phyloP scores from a whole-genome alignment of 345 rosid species.

The Erodium maritimum region DNA sequence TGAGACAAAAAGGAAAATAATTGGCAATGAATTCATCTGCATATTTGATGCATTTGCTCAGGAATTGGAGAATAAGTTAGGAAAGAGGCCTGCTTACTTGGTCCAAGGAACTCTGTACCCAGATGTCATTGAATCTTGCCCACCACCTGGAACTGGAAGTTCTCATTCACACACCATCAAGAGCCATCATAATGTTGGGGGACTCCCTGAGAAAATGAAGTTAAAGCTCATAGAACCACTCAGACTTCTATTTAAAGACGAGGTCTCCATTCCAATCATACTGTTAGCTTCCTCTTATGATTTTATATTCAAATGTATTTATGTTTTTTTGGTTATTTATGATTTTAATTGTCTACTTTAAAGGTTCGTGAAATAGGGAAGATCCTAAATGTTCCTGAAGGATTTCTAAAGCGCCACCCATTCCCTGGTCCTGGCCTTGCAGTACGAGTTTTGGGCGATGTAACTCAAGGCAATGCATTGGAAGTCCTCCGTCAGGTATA shows the following conservation, averaged over 20 bases:
- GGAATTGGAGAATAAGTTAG: constrained; percentile 59
- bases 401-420: constrained; percentile 86
- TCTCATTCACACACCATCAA: constrained; percentile 90
- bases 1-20: constrained; percentile 81
- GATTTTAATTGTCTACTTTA: background rate
- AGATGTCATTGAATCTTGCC: constrained; percentile 95
- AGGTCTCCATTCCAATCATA: constrained; percentile 34
- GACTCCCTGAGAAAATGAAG: constrained; percentile 97
- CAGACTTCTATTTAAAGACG: constrained; percentile 89
- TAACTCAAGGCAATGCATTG: constrained; percentile 78
- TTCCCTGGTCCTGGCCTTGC: constrained; percentile 99
- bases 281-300: background rate
- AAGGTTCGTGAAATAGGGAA: constrained; percentile 89
- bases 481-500: constrained; percentile 80
- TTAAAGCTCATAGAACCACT: constrained; percentile 94
- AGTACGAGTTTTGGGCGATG: constrained; percentile 87
- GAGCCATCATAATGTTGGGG: constrained; percentile 99
- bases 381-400: constrained; percentile 74
- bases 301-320: background rate
- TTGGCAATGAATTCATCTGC: constrained; percentile 79
- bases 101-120: constrained; percentile 98
- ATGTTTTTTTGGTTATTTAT: background rate
- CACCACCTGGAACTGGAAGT: constrained; percentile 92
- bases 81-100: constrained; percentile 68
- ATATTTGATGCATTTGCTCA: constrained; percentile 79